phyloP scores from a whole-genome alignment of 208 protist genomes.

The Leishmania lainsoni region DNA sequence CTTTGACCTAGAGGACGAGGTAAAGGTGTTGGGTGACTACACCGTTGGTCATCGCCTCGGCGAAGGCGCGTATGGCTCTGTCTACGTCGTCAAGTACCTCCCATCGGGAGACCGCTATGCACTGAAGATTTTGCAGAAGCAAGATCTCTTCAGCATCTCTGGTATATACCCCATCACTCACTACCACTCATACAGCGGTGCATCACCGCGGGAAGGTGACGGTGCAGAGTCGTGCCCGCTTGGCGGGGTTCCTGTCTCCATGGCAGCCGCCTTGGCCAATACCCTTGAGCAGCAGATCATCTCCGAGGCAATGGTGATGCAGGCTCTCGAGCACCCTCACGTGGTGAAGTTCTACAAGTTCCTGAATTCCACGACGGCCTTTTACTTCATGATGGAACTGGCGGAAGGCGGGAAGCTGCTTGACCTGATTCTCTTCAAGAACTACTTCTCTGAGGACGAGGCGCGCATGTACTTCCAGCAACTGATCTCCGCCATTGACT shows the following conservation, averaged over 20 bases:
- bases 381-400: conserved; percentile 92
- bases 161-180: conserved; percentile 6
- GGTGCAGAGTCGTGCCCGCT: not conserved
- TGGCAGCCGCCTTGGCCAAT: conserved; percentile 28
- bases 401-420: conserved; percentile 94
- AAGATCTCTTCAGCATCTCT: conserved; percentile 49
- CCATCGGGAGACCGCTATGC: conserved; percentile 80
- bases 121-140: conserved; percentile 88
- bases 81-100: conserved; percentile 82
- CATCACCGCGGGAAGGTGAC: not conserved
- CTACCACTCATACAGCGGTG: not conserved
- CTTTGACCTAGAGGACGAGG: conserved; percentile 66
- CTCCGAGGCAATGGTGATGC: conserved; percentile 89
- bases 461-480: conserved; percentile 94
- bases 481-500: conserved; percentile 93
- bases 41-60: conserved; percentile 80
- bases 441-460: conserved; percentile 83
- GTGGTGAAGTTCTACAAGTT: conserved; percentile 92
- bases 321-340: conserved; percentile 87
- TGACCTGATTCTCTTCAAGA: conserved; percentile 89
- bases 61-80: conserved; percentile 89
- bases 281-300: conserved; percentile 68
- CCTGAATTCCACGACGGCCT: conserved; percentile 76
- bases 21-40: conserved; percentile 74
- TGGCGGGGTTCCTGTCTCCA: conserved; percentile 1